Evolutionary conservation across 1,284 basidiomycete species (phyloP).

Genomic region (Rhodotorula sp.): DNA sequence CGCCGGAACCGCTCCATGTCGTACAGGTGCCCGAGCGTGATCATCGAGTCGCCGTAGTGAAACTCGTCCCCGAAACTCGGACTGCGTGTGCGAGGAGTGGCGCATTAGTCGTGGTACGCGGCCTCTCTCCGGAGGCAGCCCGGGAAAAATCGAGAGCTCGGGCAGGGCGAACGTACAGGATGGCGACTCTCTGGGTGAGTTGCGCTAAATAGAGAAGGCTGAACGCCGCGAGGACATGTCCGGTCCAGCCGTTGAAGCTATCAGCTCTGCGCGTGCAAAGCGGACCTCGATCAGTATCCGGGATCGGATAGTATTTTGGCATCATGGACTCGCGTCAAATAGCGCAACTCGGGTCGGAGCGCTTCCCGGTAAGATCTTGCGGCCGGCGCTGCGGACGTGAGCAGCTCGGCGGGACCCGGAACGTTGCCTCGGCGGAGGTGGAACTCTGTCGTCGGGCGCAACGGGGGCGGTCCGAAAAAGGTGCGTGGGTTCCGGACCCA

Average conservation of each 20-base stretch:
- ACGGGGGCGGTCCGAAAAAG: too few species aligned
- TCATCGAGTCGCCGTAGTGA: slow-evolving; percentile 31
- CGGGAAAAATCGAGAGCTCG: too few species aligned
- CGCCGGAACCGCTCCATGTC: slow-evolving; percentile 33
- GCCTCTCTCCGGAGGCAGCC: too few species aligned
- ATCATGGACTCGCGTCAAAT: slow-evolving; percentile 14
- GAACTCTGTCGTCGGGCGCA: too few species aligned
- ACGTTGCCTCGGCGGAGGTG: too few species aligned
- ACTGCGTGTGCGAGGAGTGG: neutral
- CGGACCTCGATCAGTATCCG: too few species aligned
- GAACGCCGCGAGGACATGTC: slow-evolving; percentile 25
- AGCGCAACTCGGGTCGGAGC: slow-evolving; percentile 22
- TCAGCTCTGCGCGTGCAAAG: neutral
- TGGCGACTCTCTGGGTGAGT: slow-evolving; percentile 27
- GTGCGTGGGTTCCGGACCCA: too few species aligned
- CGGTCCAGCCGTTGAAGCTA: slow-evolving; percentile 19
- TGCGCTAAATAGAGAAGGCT: slow-evolving; percentile 29
- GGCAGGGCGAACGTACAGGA: slow-evolving; percentile 13
- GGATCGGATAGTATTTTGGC: too few species aligned
- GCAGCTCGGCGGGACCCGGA: slow-evolving; percentile 6
- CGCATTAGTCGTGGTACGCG: neutral
- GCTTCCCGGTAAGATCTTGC: slow-evolving; percentile 20
- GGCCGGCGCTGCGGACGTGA: slow-evolving; percentile 17
- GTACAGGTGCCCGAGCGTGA: slow-evolving; percentile 27
- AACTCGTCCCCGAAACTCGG: slow-evolving; percentile 30